Base-by-base conservation (phyloP, 1,284 basidiomycete species). In the Trametes pubescens region DNA sequence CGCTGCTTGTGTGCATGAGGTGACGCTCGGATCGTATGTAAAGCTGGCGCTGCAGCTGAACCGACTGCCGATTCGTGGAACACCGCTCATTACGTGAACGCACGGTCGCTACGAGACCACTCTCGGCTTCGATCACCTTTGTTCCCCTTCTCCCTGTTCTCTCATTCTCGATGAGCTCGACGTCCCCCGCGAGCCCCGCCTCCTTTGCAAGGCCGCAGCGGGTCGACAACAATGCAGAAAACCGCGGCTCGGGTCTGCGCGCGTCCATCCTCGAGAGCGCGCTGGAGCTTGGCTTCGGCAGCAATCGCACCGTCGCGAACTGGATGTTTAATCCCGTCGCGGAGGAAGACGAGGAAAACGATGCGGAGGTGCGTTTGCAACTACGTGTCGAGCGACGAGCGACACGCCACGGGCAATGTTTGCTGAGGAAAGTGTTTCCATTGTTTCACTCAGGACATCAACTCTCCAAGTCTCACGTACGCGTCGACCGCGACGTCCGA, bases 181-280 rank as follows among this genome's bases (percentile, higher is more conserved):
- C 65, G 21, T 40, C 53, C 22, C 67, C 67, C 24, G 32, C 65
- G 51, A 54, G 59, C 52, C 48, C 68, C 35, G 16, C 57, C 40
- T 26, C 71, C 48, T 57, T 65, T 26, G 55, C 62, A 63, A 57
- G 67, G 48, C 61, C 62, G 11, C 62, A 64, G 66, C 60, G 66
- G 54, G 57, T 48, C 29, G 64, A 65, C 24, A 57, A 57, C 61
- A 57, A 62, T 49, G 26, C 62, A 29, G 73, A 73, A 14, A 79
- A 76, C 43, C 84, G 87, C 37, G 79, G 85, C 68, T 88, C 88
- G 70, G 73, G 82, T 24, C 77, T 91, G 22, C 82, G 89, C 24
- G 88, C 89, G 1, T 91, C 89, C 16, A 88, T 91, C 40, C 81
- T 91, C 46, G 88, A 91, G 69, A 87, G 81, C 24, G 89, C 89